These are phyloP conservation scores for Combretum micranthum DNA, from an alignment of 345 rosid genomes.

Conservation along the genomic window DNA sequence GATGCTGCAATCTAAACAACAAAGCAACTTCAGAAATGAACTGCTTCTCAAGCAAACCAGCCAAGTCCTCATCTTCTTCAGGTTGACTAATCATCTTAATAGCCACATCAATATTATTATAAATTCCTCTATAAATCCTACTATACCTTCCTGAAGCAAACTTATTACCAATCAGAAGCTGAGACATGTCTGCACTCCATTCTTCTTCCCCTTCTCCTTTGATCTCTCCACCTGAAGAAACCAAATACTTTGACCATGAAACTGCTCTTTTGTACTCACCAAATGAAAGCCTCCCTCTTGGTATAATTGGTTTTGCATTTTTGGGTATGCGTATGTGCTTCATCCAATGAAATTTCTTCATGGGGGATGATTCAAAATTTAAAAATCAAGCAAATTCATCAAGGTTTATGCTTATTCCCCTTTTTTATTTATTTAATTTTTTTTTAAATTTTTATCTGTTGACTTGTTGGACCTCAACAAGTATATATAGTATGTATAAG, in stretches of 20 bases:
- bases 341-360: constrained; percentile 56
- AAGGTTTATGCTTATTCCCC: no score
- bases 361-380: constrained; percentile 1
- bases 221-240: constrained; percentile 70
- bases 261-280: constrained; percentile 63
- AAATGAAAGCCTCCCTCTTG: constrained; percentile 49
- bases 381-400: no score
- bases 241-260: constrained; percentile 80
- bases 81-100: constrained; percentile 74
- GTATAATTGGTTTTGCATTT: constrained; percentile 26
- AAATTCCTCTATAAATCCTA: constrained; percentile 70
- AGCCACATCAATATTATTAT: constrained; percentile 66
- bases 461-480: no score
- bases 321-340: constrained; percentile 35
- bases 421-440: no score
- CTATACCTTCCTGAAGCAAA: constrained; percentile 77
- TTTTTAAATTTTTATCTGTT: no score
- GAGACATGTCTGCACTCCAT: constrained; percentile 85
- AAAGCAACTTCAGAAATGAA: constrained; percentile 70
- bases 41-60: constrained; percentile 50
- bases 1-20: constrained; percentile 49
- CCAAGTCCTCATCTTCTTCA: constrained; percentile 64
- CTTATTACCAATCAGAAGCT: constrained; percentile 55
- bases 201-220: constrained; percentile 61
- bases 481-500: no score